Evolutionary conservation across 139 green algal species (phyloP).

Genomic region (Chlamydomonas incerta): DNA sequence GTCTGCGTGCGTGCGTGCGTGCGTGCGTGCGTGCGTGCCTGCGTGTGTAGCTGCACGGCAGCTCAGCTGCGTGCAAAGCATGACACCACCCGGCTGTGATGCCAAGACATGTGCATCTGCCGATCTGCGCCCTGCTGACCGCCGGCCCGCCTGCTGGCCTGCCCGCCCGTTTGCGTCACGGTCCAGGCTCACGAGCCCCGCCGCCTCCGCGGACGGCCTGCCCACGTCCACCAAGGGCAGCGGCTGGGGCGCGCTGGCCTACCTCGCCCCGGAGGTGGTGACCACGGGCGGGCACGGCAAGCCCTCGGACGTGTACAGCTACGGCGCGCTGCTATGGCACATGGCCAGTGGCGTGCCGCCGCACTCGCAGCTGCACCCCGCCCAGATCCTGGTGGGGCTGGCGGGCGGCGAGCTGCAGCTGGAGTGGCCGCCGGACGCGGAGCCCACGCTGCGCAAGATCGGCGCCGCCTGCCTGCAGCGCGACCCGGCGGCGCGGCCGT

Average conservation of each 20-base stretch:
- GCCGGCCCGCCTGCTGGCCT: neutral
- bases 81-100: too few relatives aligned
- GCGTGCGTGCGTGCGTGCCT: too few relatives aligned
- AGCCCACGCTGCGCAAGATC: neutral
- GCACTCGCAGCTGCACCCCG: neutral
- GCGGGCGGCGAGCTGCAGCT: neutral
- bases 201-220: neutral
- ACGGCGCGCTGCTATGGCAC: slow-evolving; percentile 17
- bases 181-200: neutral
- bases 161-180: neutral
- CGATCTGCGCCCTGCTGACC: too few relatives aligned
- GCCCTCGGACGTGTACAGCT: slow-evolving; percentile 24
- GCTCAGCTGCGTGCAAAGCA: too few relatives aligned
- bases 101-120: too few relatives aligned
- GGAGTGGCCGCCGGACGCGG: neutral
- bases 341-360: neutral
- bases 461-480: neutral
- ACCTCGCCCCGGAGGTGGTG: slow-evolving; percentile 7
- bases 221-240: neutral
- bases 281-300: neutral
- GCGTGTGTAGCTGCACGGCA: too few relatives aligned
- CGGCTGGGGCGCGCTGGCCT: neutral
- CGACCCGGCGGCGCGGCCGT: neutral
- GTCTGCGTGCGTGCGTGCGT: neutral
- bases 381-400: slow-evolving; percentile 1